phyloP scores from a whole-genome alignment of 2,329 filamentous ascomycete species.

The Colletotrichum filicis region DNA sequence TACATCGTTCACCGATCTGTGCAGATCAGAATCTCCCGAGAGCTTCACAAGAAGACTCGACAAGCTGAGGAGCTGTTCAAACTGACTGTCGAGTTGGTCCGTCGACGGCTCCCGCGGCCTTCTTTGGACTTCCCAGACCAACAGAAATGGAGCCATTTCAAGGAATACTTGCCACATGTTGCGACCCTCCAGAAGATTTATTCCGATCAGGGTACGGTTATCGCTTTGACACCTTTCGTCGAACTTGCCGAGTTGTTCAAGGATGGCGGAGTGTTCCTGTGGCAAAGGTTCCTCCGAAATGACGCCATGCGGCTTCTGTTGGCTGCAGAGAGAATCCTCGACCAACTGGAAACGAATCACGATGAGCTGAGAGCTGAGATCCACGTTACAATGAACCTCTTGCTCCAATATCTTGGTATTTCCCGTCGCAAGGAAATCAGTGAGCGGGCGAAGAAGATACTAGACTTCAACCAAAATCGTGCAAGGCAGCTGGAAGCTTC shows the following conservation, averaged over 20 bases:
- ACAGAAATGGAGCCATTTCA: constrained; percentile 36
- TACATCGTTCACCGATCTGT: constrained; percentile 34
- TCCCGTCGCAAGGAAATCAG: constrained; percentile 29
- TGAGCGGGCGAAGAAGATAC: constrained; percentile 32
- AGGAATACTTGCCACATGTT: constrained; percentile 37
- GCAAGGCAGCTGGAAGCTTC: background rate
- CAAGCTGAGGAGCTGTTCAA: constrained; percentile 31
- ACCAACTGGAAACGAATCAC: constrained; percentile 31
- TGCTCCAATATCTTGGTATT: constrained; percentile 37
- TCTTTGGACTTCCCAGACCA: constrained; percentile 29
- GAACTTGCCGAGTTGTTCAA: constrained; percentile 34
- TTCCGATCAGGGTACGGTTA: constrained; percentile 12
- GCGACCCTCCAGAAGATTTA: constrained; percentile 33
- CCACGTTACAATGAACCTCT: constrained; percentile 33
- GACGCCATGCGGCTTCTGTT: constrained; percentile 34
- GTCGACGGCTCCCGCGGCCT: constrained; percentile 31
- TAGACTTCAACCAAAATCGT: constrained; percentile 29
- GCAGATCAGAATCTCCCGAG: constrained; percentile 31
- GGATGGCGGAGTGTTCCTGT: constrained; percentile 36
- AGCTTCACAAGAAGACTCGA: constrained; percentile 32
- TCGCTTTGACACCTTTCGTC: constrained; percentile 26
- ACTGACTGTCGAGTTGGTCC: constrained; percentile 32
- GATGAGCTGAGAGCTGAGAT: constrained; percentile 34
- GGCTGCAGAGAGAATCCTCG: constrained; percentile 34
- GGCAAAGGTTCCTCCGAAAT: constrained; percentile 33